Evolutionary conservation across 441 rosid genomes (phyloP).

Genomic region (Pelargonium citronellum): DNA sequence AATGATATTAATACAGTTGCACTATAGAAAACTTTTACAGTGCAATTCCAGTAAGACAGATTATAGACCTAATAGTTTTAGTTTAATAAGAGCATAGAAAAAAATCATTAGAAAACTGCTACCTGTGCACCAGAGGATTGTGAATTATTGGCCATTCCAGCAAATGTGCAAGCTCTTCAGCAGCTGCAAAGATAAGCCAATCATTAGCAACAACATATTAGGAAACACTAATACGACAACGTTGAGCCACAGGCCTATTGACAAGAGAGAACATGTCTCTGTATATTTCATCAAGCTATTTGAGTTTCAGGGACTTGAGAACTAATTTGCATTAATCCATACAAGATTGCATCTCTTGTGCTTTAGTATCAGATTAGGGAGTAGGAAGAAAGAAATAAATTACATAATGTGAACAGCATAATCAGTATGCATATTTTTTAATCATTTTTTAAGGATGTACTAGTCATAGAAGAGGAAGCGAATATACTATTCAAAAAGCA

Average conservation of each 20-base stretch:
- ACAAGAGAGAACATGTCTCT: constrained; percentile 6
- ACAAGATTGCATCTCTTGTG: not conserved
- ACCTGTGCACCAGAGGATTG: constrained; percentile 70
- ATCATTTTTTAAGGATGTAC: not conserved
- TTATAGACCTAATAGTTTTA: not conserved
- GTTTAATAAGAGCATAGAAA: constrained; percentile 10
- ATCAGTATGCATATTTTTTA: not conserved
- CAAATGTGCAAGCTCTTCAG: constrained; percentile 25
- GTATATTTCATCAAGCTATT: constrained; percentile 8
- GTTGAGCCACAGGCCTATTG: not conserved
- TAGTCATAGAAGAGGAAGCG: not conserved
- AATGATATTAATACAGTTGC: not conserved
- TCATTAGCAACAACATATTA: constrained; percentile 1
- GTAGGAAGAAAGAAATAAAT: not conserved
- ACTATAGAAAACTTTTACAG: not conserved
- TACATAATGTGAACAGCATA: not conserved
- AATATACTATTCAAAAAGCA: constrained; percentile 1
- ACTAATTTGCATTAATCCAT: not conserved
- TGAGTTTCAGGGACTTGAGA: not conserved
- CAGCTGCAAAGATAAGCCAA: constrained; percentile 21
- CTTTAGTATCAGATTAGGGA: not conserved
- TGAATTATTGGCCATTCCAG: constrained; percentile 62
- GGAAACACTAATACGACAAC: not conserved
- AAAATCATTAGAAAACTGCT: constrained; percentile 13
- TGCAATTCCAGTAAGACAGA: not conserved